Conservation (phyloP, 2,329 filamentous ascomycete genomes). For the Fusarium sp. region DNA sequence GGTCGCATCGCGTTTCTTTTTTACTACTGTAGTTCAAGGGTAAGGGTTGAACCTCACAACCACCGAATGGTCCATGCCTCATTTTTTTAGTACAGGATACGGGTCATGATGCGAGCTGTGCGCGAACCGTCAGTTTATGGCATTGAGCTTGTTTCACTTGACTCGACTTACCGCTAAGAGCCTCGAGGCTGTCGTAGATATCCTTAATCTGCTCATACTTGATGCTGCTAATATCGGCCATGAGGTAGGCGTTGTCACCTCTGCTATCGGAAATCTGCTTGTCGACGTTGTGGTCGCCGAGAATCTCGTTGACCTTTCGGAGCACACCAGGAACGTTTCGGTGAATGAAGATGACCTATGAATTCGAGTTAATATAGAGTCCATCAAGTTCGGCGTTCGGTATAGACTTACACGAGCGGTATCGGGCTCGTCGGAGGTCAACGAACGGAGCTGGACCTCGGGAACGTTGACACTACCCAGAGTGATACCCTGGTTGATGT, state of each 20-base stretch:
- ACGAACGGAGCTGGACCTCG: constrained; percentile 90
- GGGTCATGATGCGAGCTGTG: constrained; percentile 60
- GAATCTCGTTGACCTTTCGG: constrained; percentile 92
- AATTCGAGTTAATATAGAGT: constrained; percentile 27
- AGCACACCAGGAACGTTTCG: constrained; percentile 96
- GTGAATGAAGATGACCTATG: constrained; percentile 90
- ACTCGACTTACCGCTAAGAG: constrained; percentile 75
- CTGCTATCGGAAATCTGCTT: constrained; percentile 98
- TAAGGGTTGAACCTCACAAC: constrained; percentile 33
- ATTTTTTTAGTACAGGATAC: constrained; percentile 58
- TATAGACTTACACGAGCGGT: constrained; percentile 76
- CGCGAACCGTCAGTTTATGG: constrained; percentile 28
- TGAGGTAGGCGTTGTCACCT: constrained; percentile 94
- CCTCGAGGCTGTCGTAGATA: constrained; percentile 85
- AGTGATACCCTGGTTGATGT: constrained; percentile 95
- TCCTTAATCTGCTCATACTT: constrained; percentile 84
- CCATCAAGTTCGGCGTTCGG: neutral
- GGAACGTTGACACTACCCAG: constrained; percentile 95
- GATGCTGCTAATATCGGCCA: constrained; percentile 96
- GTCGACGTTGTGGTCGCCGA: constrained; percentile 96
- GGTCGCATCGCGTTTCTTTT: constrained; percentile 32
- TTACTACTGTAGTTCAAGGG: constrained; percentile 13
- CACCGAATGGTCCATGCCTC: constrained; percentile 17
- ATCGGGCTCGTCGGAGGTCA: constrained; percentile 89
- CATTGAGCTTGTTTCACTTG: neutral